Percentiles rank a stretch among this genome's conserved stretches.
These are phyloP conservation scores for Lentinula novae-zelandiae DNA, from an alignment of 1,284 basidiomycete species.

Conservation along the genomic window DNA sequence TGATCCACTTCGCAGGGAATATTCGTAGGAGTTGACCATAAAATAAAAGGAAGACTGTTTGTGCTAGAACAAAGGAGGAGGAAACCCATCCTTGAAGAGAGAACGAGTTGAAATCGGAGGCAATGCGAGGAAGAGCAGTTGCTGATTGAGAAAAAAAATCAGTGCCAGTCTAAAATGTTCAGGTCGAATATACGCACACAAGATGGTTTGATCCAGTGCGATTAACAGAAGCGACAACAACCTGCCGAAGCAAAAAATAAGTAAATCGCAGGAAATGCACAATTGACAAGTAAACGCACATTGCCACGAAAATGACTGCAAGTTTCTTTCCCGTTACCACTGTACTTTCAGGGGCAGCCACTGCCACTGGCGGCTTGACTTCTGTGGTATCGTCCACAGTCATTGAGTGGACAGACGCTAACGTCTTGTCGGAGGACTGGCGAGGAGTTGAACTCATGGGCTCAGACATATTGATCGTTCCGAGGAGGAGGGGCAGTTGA, in stretches of 20 bases:
- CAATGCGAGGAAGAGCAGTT: constrained; percentile 31
- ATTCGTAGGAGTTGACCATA: constrained; percentile 26
- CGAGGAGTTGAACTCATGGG: not conserved
- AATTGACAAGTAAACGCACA: not conserved
- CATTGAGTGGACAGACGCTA: not conserved
- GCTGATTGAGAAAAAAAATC: constrained; percentile 19
- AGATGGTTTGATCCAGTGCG: constrained; percentile 35
- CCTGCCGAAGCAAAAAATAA: not conserved
- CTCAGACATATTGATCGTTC: not conserved
- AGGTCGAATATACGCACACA: constrained; percentile 13
- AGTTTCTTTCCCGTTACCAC: constrained; percentile 1
- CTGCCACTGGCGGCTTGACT: not conserved
- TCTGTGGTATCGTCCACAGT: not conserved
- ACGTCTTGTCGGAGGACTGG: not conserved
- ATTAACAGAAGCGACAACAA: constrained; percentile 19
- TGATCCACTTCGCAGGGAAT: constrained; percentile 38
- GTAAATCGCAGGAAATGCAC: not conserved
- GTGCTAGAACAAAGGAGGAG: constrained; percentile 37
- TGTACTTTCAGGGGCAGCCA: not conserved
- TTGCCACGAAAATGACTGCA: not conserved
- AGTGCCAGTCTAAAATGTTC: not conserved
- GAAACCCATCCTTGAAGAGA: constrained; percentile 34
- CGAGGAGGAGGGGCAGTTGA: not conserved
- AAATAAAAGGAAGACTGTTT: constrained; percentile 21
- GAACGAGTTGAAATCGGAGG: constrained; percentile 39